phyloP scores from a whole-genome alignment of 495 filamentous ascomycete species.

The Penicillium dipodomyicola region DNA sequence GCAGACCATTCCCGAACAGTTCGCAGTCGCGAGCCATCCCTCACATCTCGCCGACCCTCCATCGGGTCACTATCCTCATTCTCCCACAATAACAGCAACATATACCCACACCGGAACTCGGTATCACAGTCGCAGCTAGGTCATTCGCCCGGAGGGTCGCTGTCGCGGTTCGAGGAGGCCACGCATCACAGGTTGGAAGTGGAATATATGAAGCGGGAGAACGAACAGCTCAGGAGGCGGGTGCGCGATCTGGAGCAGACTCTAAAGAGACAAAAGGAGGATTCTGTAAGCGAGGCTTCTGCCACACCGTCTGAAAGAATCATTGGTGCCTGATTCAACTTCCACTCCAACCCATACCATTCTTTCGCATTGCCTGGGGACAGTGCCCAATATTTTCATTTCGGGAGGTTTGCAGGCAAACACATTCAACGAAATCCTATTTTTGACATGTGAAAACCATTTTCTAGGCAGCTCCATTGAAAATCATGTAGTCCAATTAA shows the following conservation, averaged over 20 bases:
- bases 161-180: conserved; percentile 64
- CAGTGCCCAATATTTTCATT: conserved; percentile 3
- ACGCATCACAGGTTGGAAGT: conserved; percentile 66
- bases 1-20: conserved; percentile 25
- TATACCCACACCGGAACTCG: conserved; percentile 36
- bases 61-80: conserved; percentile 37
- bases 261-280: conserved; percentile 30
- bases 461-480: conserved; percentile 5
- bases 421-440: conserved; percentile 8
- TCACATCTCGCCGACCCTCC: conserved; percentile 45
- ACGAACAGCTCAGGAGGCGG: conserved; percentile 69
- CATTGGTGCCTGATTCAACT: conserved; percentile 3
- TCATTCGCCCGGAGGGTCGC: conserved; percentile 21
- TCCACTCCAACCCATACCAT: background rate
- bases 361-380: conserved; percentile 3
- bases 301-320: background rate
- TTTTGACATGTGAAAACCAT: conserved; percentile 1
- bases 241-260: conserved; percentile 68
- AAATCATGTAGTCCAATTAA: background rate
- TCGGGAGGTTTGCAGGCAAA: conserved; percentile 21
- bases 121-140: conserved; percentile 31
- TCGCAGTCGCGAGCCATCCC: conserved; percentile 43
- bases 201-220: conserved; percentile 73
- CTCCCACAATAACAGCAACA: conserved; percentile 25
- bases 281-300: background rate